Conservation (phyloP, 1,284 basidiomycete genomes). For the Sanguinoderma infundibulare region DNA sequence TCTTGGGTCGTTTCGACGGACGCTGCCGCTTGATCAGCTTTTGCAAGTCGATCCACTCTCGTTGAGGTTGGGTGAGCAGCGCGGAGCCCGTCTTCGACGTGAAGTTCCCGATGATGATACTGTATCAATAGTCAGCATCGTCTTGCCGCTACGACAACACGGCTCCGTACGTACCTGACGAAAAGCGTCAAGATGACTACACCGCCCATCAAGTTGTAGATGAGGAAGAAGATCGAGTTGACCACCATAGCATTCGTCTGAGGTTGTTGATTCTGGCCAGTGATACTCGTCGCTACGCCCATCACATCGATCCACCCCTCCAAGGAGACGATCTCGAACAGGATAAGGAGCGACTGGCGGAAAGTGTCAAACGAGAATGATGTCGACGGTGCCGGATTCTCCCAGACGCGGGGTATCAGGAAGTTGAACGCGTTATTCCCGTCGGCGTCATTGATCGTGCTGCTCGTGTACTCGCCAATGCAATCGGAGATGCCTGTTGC, state of each 20-base stretch:
- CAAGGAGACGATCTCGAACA: constrained; percentile 96
- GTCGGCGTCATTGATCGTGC: constrained; percentile 53
- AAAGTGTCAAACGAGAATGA: constrained; percentile 94
- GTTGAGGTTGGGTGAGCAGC: constrained; percentile 85
- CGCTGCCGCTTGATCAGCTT: constrained; percentile 88
- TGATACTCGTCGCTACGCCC: constrained; percentile 82
- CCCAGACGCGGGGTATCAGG: constrained; percentile 87
- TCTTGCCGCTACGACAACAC: background rate
- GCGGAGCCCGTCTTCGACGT: constrained; percentile 84
- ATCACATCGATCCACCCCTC: constrained; percentile 98
- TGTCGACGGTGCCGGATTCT: constrained; percentile 84
- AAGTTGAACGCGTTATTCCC: constrained; percentile 53
- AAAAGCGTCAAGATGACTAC: constrained; percentile 91
- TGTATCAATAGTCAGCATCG: constrained; percentile 34
- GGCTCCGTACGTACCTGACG: constrained; percentile 66
- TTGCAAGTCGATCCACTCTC: constrained; percentile 94
- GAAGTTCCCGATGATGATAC: constrained; percentile 97
- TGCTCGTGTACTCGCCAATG: constrained; percentile 67
- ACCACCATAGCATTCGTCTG: constrained; percentile 72
- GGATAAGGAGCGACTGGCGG: constrained; percentile 83
- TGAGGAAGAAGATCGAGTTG: constrained; percentile 92
- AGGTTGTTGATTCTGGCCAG: constrained; percentile 72
- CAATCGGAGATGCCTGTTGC: constrained; percentile 70
- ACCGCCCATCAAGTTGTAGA: constrained; percentile 93
- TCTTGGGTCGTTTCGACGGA: constrained; percentile 82